Conservation (phyloP, 768 basidiomycete genomes). For the Amanita muscaria region DNA sequence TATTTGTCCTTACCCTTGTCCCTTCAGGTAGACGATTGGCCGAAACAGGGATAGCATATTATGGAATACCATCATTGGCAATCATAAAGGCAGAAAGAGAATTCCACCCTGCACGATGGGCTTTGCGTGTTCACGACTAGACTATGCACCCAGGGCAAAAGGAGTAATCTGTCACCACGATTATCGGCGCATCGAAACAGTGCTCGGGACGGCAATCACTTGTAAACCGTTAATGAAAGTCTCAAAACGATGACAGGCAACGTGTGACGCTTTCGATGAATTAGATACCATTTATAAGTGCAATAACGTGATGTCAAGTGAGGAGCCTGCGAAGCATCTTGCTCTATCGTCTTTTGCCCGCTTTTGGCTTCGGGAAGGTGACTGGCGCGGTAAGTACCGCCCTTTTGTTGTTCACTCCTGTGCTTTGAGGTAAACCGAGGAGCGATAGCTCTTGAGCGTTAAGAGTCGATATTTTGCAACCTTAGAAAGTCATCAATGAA, state of each 20-base stretch:
- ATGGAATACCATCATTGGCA: no score
- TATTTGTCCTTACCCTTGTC: no score
- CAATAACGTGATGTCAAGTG: neutral
- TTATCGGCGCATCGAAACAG: no score
- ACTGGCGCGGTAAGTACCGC: slow-evolving; percentile 73
- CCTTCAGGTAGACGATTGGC: no score
- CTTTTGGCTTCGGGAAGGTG: slow-evolving; percentile 64
- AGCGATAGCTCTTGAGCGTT: slow-evolving; percentile 55
- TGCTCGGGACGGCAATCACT: neutral
- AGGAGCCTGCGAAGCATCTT: neutral
- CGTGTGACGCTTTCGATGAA: neutral
- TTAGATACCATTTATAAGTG: neutral
- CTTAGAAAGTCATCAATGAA: slow-evolving; percentile 24
- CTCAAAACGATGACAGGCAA: neutral
- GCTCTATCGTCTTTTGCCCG: slow-evolving; percentile 23
- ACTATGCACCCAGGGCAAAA: no score
- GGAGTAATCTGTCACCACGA: no score
- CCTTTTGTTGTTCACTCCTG: slow-evolving; percentile 52
- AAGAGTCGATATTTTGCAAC: slow-evolving; percentile 62
- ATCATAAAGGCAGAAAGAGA: no score
- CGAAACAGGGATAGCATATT: no score
- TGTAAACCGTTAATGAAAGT: no score
- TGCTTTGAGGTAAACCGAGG: slow-evolving; percentile 57
- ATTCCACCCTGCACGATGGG: no score
- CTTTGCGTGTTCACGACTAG: no score